Base-by-base conservation (phyloP, 192 early-diverging fungal genomes). In the Mortierella antarctica region DNA sequence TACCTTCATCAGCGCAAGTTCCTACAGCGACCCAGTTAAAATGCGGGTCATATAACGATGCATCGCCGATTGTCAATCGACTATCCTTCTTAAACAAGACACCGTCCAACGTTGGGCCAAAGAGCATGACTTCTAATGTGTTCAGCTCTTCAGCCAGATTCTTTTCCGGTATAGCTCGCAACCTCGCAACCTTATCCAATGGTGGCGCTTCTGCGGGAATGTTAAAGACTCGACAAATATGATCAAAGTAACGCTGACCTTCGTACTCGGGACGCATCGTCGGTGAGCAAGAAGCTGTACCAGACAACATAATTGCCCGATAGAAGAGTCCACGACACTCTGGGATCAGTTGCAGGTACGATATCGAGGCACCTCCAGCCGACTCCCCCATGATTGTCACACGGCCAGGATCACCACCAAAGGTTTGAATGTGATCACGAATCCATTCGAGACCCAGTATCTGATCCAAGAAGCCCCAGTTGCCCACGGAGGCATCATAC, bases 391-490 rank as follows among this genome's bases (percentile, higher is more conserved):
- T 42, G 2, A 61, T 65, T 0, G 77, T 80, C 20, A 80, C 47
- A n/a, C 67, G 60, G 20, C 23, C 5, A 0, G 65, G 40, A 6
- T 62, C 40, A 9, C 77, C 77, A 21, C 70, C 70, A 72, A 80
- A 80, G 0, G 20, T 7, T 0, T 12, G 9, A 17, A 80, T 80
- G 13, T 80, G 48, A 1, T 42, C 53, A 7, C 42, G 58, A 59
- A 80, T 49, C 77, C 77, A 80, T 52, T 75, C 73, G 3, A 82
- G 51, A 0, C 62, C 73, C 6, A 74, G 17, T 4, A 41, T 18
- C 31, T 74, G 67, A 10, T 74, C 80, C 40, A 73, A 56, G 15
- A 73, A 23, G 8, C 65, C 69, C 82, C 82, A 83, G 40, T 83
- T 75, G 8, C 70, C 65, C 17, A 66, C 65, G 0, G 63, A 50